Percentiles rank a stretch among this genome's conserved stretches.
These are phyloP conservation scores for Leccinum disarticulatum DNA, from an alignment of 768 basidiomycete species.

Conservation along the genomic window DNA sequence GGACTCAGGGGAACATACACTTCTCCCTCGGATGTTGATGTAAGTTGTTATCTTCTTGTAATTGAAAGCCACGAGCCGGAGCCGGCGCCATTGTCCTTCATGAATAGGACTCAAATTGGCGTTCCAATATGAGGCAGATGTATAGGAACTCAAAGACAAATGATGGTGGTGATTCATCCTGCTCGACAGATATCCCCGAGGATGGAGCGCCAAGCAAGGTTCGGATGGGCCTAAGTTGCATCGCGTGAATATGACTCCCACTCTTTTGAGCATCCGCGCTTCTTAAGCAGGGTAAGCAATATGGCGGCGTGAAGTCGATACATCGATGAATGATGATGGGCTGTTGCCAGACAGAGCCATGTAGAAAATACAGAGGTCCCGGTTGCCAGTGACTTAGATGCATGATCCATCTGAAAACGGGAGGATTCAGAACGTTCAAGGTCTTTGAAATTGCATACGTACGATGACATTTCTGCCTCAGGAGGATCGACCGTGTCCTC, in stretches of 20 bases:
- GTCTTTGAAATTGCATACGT: neutral
- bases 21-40: conserved; percentile 43
- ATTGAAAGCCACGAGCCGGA: conserved; percentile 54
- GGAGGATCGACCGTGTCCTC: neutral
- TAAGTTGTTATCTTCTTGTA: conserved; percentile 53
- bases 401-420: neutral
- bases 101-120: conserved; percentile 59
- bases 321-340: neutral
- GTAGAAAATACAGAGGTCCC: neutral
- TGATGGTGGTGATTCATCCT: too few relatives aligned
- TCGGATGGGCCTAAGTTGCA: neutral
- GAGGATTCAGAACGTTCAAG: neutral
- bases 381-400: neutral
- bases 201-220: neutral
- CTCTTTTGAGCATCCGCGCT: too few relatives aligned
- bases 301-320: neutral
- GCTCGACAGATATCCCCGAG: neutral
- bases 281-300: neutral
- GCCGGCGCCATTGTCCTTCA: conserved; percentile 60
- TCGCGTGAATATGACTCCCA: neutral
- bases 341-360: neutral
- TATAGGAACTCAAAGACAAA: too few relatives aligned
- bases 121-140: too few relatives aligned
- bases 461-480: neutral
- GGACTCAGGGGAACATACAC: conserved; percentile 29